Evolutionary conservation across 2,329 filamentous ascomycete species (phyloP), one percentile per base, ranked within the genome.

Genomic region (Penicillium sp.): DNA sequence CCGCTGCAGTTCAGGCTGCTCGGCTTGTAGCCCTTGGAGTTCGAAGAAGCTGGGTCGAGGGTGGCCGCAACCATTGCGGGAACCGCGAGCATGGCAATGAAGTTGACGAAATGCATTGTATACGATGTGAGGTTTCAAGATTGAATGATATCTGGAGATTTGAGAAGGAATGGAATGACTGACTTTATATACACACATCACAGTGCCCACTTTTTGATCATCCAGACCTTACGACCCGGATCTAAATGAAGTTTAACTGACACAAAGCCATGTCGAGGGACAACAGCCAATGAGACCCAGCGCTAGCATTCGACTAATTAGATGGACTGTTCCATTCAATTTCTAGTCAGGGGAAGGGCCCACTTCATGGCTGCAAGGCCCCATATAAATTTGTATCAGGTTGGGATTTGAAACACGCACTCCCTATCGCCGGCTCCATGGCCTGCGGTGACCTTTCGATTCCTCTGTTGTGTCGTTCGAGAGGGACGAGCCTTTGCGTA

Each of bases 21-120:
- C 0, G 70, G 71, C 42, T 64, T 72, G 50, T 71, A 69, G 38
- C 69, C 70, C 55, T 74, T 66, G 7, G 69, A 73, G 62, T 74
- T 73, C 7, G 72, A 71, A 0, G 62, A 64, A 13, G 66, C 66
- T 1, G 70, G 69, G 31, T 73, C 64, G 7, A 73, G 65, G 14
- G 72, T 74, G 6, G 64, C 64, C 2, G 50, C 38, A 2, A 62
- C 61, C 22, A 65, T 41, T n/a, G 46, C 53, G 1, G 59, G 58
- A 21, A 45, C 22, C 18, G 60, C 55, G 21, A 63, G 27, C 1
- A 63, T n/a, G 16, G 53, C n/a, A 10, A 59, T n/a, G 22, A 59
- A 39, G 7, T 21, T 53, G 14, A 40, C 16, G 45, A 54, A 58
- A 13, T 53, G 51, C 58, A 60, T 60, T 27, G 2, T 36, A 13